Evolutionary conservation across 2,329 filamentous ascomycete genomes (phyloP).

Genomic region (Phoma herbarum): DNA sequence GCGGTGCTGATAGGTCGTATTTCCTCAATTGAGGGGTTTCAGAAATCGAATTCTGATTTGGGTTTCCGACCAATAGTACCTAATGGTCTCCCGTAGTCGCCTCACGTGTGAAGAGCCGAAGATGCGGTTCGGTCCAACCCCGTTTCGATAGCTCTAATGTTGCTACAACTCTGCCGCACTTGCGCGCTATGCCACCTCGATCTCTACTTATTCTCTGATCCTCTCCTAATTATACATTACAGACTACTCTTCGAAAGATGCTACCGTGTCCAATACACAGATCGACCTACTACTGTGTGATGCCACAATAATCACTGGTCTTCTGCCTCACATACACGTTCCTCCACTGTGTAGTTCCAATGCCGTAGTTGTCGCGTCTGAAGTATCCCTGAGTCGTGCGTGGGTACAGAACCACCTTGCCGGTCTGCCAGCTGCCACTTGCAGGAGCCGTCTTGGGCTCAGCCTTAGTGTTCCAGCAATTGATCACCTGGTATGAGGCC

Average conservation of each 20-base stretch:
- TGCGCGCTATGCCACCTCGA: too few relatives aligned
- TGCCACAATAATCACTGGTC: constrained; percentile 1
- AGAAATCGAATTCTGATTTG: too few relatives aligned
- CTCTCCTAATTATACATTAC: neutral
- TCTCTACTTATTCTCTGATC: too few relatives aligned
- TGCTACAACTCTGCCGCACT: too few relatives aligned
- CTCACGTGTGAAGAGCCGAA: too few relatives aligned
- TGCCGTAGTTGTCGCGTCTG: constrained; percentile 1
- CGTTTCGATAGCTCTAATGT: too few relatives aligned
- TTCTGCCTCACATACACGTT: constrained; percentile 4
- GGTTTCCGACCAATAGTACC: too few relatives aligned
- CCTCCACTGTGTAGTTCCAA: constrained; percentile 4
- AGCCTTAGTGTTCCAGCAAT: neutral
- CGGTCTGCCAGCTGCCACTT: constrained; percentile 1
- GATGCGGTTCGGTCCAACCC: too few relatives aligned
- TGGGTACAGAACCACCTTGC: neutral
- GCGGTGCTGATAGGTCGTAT: too few relatives aligned
- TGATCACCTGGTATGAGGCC: neutral
- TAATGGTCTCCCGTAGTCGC: too few relatives aligned
- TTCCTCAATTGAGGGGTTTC: too few relatives aligned
- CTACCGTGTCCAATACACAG: neutral
- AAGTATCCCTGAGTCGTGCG: constrained; percentile 1
- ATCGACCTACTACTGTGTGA: neutral
- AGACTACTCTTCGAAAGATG: neutral
- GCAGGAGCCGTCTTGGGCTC: neutral